Base-by-base conservation (phyloP, 306 rosid genomes). In the Quercus berberidifolia region DNA sequence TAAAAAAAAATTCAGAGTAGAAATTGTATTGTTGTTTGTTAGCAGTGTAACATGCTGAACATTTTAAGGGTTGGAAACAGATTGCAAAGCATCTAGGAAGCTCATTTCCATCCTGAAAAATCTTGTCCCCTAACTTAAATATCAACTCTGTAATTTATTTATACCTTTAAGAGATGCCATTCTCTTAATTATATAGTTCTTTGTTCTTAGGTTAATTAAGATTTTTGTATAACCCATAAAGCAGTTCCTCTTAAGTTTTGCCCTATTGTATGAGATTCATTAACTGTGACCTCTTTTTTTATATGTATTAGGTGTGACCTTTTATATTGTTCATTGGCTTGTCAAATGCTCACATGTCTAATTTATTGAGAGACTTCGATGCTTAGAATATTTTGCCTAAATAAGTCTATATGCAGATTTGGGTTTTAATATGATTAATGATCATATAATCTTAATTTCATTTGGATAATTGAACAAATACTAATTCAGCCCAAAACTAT, bases 11-110 rank as follows among this genome's bases (percentile, higher is more conserved):
- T 76, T 79, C 84, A 79, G 80, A 57, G 70, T 80, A 73, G 80
- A 63, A 80, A 79, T 72, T 78, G 73, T 72, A 87, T 81, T 84
- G 60, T 67, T 81, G 38, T 78, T 83, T 84, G 71, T 56, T 81
- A 75, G 86, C 82, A 82, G 76, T 76, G 82, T 82, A 73, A 75
- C 83, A 71, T 83, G 80, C 77, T 77, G 74, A 76, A 21, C 75
- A 73, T 46, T 41, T 41, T 41, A 71, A 74, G 77, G 86, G 70
- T 84, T 46, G 79, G 80, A 81, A 69, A 31, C 49, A 26, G 73
- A 55, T 64, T 78, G 73, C 68, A 56, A 71, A 78, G 74, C 51
- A 23, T 64, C 46, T 13, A 57, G 73, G 15, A 30, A 26, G 46
- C 64, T 58, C 51, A 56, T 28, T 79, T 55, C 63, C 25, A 17